Conservation (phyloP, 176 grass and related monocot species). For the Rhynchospora breviuscula region DNA sequence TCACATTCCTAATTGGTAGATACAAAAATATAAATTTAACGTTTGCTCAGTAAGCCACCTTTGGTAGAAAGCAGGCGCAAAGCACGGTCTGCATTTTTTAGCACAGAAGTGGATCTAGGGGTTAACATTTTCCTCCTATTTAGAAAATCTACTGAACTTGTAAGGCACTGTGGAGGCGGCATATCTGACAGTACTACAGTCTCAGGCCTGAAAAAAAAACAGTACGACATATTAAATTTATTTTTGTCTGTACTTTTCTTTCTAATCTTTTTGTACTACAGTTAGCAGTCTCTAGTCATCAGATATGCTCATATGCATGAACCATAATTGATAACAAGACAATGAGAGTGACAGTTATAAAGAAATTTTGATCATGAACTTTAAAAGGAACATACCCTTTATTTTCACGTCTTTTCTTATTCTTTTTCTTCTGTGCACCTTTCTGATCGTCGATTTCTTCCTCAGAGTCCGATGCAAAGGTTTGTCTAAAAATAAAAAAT, state of each 20-base stretch:
- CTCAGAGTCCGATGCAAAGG: slow-evolving; percentile 76
- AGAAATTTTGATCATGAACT: background rate
- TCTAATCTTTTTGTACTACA: too few species aligned
- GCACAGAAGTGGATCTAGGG: slow-evolving; percentile 20
- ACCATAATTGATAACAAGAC: background rate
- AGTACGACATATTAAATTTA: background rate
- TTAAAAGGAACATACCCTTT: slow-evolving; percentile 44
- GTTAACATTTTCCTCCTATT: slow-evolving; percentile 51
- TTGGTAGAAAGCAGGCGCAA: slow-evolving; percentile 32
- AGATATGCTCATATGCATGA: background rate
- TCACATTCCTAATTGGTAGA: too few species aligned
- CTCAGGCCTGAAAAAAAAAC: slow-evolving; percentile 57
- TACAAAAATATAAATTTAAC: slow-evolving; percentile 18
- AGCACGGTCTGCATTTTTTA: slow-evolving; percentile 33
- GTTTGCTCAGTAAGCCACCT: slow-evolving; percentile 25
- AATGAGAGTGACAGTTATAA: background rate
- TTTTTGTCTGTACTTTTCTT: background rate
- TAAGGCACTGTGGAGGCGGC: slow-evolving; percentile 33
- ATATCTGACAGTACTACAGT: slow-evolving; percentile 72
- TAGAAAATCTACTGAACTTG: slow-evolving; percentile 64
- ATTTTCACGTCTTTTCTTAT: slow-evolving; percentile 46
- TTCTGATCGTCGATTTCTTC: slow-evolving; percentile 60
- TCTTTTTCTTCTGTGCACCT: slow-evolving; percentile 48
- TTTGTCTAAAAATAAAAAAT: slow-evolving; percentile 43
- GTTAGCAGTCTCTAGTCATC: too few species aligned